phyloP scores from a whole-genome alignment of 2,329 filamentous ascomycete genomes.

The Orbilia javanica region DNA sequence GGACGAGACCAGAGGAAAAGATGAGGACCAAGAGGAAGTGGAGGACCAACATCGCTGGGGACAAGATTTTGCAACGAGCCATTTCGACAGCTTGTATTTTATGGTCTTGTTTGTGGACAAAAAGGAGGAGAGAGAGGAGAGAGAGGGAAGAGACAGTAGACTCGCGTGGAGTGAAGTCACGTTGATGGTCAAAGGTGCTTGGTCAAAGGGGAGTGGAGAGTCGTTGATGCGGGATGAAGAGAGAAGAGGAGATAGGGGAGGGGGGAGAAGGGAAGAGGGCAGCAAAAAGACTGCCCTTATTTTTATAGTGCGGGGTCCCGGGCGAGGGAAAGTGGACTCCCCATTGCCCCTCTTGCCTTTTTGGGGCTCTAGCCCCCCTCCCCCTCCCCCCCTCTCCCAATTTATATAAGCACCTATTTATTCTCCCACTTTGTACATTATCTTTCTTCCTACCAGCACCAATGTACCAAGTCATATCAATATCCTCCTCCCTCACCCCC shows the following conservation, averaged over 20 bases:
- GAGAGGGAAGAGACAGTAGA: too few relatives aligned
- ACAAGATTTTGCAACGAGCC: conserved; percentile 11
- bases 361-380: background rate
- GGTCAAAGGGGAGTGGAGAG: background rate
- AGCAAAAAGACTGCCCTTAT: background rate
- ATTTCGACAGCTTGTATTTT: background rate
- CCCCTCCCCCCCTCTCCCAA: background rate
- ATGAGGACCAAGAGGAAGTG: background rate
- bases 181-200: background rate
- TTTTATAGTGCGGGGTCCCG: background rate
- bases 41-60: conserved; percentile 1
- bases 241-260: background rate
- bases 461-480: too few relatives aligned
- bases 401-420: too few relatives aligned
- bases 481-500: too few relatives aligned
- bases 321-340: background rate
- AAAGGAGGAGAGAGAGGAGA: background rate
- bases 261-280: background rate
- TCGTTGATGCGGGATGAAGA: too few relatives aligned
- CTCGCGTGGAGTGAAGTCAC: background rate
- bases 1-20: background rate
- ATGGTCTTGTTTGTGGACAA: background rate
- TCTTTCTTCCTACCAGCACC: too few relatives aligned
- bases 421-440: too few relatives aligned
- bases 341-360: background rate